Conservation (phyloP, 108 stramenopile species). For the Nannochloropsis salina region DNA sequence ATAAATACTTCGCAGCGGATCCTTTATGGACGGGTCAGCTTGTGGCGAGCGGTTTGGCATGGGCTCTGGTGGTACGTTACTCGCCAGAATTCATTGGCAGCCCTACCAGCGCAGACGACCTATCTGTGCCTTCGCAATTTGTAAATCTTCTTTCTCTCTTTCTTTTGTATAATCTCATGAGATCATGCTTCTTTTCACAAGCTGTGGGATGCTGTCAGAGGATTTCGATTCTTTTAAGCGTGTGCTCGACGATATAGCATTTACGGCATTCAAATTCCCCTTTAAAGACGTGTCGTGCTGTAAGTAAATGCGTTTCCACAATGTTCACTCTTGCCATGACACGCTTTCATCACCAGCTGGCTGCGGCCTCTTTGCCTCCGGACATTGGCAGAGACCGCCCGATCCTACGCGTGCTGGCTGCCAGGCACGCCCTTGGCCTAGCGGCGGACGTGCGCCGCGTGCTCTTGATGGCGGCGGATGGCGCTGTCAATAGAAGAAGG, state of each 20-base stretch:
- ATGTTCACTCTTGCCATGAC: too few species aligned
- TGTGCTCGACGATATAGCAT: background rate
- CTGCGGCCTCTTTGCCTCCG: background rate
- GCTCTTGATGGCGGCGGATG: background rate
- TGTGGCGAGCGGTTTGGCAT: background rate
- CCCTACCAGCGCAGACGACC: too few species aligned
- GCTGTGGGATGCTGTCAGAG: too few species aligned
- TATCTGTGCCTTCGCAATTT: background rate
- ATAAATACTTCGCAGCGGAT: background rate
- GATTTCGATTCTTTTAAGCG: background rate
- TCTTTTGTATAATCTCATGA: background rate
- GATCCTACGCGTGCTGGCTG: background rate
- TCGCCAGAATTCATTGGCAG: too few species aligned
- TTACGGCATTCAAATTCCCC: too few species aligned
- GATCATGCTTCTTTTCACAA: too few species aligned
- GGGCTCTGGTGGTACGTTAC: background rate
- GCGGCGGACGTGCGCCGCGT: constrained; percentile 1
- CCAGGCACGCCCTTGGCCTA: background rate
- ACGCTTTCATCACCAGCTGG: background rate
- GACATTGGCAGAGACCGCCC: background rate
- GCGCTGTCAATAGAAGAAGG: background rate
- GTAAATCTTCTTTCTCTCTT: background rate
- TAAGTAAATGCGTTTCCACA: too few species aligned
- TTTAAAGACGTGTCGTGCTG: too few species aligned
- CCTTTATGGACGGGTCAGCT: constrained; percentile 19